A percentile compares a stretch with the other conserved stretches of the same genome.
phyloP scores from a whole-genome alignment of 2,329 filamentous ascomycete species.

The Rhytidhysteron rufulum region DNA sequence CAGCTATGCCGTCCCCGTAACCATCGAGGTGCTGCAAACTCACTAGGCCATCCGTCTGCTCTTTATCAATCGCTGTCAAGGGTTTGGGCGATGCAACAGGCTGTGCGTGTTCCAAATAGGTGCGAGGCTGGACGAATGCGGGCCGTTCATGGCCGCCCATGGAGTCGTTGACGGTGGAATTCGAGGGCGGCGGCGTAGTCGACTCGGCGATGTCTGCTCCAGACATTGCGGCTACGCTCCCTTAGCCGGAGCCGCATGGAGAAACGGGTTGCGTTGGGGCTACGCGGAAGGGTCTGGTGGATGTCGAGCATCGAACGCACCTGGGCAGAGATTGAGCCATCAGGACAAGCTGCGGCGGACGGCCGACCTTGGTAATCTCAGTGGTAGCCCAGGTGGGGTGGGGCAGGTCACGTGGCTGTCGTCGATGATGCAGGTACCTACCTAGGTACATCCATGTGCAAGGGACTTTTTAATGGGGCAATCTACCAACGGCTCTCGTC shows the following conservation, averaged over 20 bases:
- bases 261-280: slow-evolving; percentile 12
- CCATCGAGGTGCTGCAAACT: slow-evolving; percentile 32
- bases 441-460: neutral
- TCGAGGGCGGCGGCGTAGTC: slow-evolving; percentile 15
- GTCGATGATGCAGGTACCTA: neutral
- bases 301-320: neutral
- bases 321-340: neutral
- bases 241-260: slow-evolving; percentile 34
- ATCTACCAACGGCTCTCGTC: too few species aligned
- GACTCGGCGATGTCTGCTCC: slow-evolving; percentile 32
- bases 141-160: slow-evolving; percentile 18
- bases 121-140: slow-evolving; percentile 35
- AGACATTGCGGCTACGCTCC: slow-evolving; percentile 35
- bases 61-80: slow-evolving; percentile 64
- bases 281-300: neutral
- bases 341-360: too few species aligned
- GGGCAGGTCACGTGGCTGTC: too few species aligned
- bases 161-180: slow-evolving; percentile 21
- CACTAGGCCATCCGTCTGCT: slow-evolving; percentile 76
- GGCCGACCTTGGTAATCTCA: too few species aligned
- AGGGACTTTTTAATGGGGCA: too few species aligned
- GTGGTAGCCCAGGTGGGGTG: too few species aligned
- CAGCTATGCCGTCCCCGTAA: too few species aligned
- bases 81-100: slow-evolving; percentile 26
- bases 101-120: slow-evolving; percentile 31